phyloP scores from a whole-genome alignment of 1,139 yeast genomes.

The Debaryomyces subglobosus region DNA sequence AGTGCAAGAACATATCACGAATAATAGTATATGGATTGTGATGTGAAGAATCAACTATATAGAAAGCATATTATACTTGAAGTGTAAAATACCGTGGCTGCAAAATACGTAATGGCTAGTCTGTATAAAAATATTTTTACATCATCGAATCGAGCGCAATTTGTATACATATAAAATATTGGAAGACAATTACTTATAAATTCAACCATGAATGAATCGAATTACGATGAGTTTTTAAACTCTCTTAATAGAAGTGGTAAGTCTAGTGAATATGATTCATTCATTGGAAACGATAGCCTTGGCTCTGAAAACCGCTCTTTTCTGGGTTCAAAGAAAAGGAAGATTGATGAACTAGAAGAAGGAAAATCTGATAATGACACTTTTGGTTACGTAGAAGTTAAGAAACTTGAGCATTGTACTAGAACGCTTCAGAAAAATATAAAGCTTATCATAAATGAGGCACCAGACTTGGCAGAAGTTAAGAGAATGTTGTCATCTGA shows the following conservation, averaged over 20 bases:
- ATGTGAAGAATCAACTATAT: neutral
- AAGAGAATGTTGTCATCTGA: slow-evolving; percentile 28
- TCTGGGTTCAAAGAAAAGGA: neutral
- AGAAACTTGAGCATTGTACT: slow-evolving; percentile 45
- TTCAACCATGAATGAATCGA: slow-evolving; percentile 2
- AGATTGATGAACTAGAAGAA: neutral
- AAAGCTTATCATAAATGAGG: slow-evolving; percentile 51
- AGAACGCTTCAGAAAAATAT: slow-evolving; percentile 54
- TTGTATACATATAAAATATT: neutral
- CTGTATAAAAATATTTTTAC: neutral
- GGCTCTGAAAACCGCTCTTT: neutral
- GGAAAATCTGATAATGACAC: slow-evolving; percentile 15
- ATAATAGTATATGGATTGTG: neutral
- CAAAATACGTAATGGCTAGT: neutral
- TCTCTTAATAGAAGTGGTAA: neutral
- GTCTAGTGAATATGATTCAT: neutral
- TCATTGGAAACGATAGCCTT: neutral
- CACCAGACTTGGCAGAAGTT: slow-evolving; percentile 54
- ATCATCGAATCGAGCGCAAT: slow-evolving; percentile 2
- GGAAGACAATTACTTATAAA: neutral
- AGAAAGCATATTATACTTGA: neutral
- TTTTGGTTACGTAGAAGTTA: slow-evolving; percentile 42
- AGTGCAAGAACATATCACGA: neutral
- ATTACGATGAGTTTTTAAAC: slow-evolving; percentile 1
- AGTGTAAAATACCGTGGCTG: neutral